A percentile compares a stretch with the other conserved stretches of the same genome.
Evolutionary conservation across 148 eudicot species (phyloP).

Genomic region (Bassia scoparia): DNA sequence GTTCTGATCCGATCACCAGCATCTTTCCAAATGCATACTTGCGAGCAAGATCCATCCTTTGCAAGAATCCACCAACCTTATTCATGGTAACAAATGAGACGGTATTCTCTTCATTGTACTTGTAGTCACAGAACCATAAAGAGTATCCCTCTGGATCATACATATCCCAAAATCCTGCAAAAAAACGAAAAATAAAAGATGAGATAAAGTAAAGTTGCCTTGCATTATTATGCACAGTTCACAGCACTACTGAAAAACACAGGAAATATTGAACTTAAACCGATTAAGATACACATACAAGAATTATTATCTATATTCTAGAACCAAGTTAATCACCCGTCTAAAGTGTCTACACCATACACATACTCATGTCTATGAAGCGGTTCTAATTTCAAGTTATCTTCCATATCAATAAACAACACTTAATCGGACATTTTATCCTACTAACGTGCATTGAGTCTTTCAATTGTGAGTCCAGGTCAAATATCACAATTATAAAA

Average conservation of each 20-base stretch:
- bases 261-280: too few relatives aligned
- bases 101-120: conserved; percentile 39
- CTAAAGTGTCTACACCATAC: too few relatives aligned
- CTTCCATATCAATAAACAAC: too few relatives aligned
- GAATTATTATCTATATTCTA: too few relatives aligned
- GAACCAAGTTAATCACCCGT: too few relatives aligned
- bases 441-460: too few relatives aligned
- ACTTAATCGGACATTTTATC: too few relatives aligned
- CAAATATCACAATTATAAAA: too few relatives aligned
- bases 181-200: neutral
- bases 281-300: too few relatives aligned
- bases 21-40: conserved; percentile 49
- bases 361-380: too few relatives aligned
- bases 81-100: conserved; percentile 42
- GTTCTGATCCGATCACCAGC: conserved; percentile 36
- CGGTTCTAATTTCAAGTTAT: too few relatives aligned
- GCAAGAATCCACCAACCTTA: conserved; percentile 44
- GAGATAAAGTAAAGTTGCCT: neutral
- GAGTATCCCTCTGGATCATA: conserved; percentile 64
- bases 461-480: too few relatives aligned
- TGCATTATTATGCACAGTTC: neutral
- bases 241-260: neutral
- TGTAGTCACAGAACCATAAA: conserved; percentile 46
- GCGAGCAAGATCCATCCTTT: conserved; percentile 44
- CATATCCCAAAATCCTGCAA: conserved; percentile 83